Base-by-base conservation (phyloP, 78 protist species). In the Isochrysis galbana region DNA sequence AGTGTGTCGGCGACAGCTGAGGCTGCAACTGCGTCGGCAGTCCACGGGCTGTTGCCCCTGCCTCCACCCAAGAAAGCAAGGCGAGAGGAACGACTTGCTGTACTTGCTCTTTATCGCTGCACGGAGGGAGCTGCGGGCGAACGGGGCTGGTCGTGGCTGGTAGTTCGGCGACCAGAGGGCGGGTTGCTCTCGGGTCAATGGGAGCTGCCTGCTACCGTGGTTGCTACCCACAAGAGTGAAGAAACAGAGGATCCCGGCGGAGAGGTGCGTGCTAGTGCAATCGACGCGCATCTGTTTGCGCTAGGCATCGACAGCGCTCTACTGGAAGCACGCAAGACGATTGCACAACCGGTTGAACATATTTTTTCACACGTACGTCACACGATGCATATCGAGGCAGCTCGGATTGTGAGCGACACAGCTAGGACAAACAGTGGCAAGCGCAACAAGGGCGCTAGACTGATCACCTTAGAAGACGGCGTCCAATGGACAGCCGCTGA, bases 111-210 rank as follows among this genome's bases (percentile, higher is more conserved):
- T 5, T 0, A 4, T 11, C 23, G 23, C 38, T 1, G 4, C 17
- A 25, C n/a, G n/a, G n/a, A n/a, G n/a, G n/a, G 38, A 14, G 45
- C 29, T 7, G n/a, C 14, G n/a, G 7, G 5, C 38, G 14, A 3
- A 11, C 25, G 21, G 46, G 5, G 41, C 90, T 7, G n/a, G 36
- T 2, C 11, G 42, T 48, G 5, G 32, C n/a, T 90, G 55, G 19
- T 54, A 5, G 69, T 25, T 2, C 7, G 67, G 67, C 78, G 92
- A 17, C 88, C 82, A 0, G 67, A 55, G 17, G 5, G 2, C 0
- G 92, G 83, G 25, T n/a, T 90, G 84, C 92, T 90, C 45, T 78
- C 92, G 17, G 92, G 92, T 7, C 92, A n/a, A 21, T 90, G 92
- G 92, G 41, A 90, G 42, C 19, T 90, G 32, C 54, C 92, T 0